Percentiles rank a stretch among this genome's conserved stretches.
Evolutionary conservation across 371 early-diverging fungal genomes (phyloP).

Genomic region (Mortierella sp.): DNA sequence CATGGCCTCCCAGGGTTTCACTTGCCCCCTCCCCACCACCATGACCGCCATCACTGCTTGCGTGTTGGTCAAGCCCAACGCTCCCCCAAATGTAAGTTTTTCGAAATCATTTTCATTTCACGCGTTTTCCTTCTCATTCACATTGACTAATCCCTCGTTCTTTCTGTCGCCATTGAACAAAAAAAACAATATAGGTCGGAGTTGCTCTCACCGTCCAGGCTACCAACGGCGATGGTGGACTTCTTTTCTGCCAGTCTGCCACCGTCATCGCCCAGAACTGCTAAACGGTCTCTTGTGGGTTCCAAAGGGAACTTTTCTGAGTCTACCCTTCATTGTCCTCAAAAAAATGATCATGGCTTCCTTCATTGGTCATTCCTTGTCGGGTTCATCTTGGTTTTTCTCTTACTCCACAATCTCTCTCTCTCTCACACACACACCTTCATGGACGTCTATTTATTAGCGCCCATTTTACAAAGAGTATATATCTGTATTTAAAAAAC

Average conservation of each 20-base stretch:
- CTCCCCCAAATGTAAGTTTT: constrained; percentile 31
- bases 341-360: not conserved
- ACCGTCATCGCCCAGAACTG: constrained; percentile 40
- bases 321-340: not conserved
- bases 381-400: not conserved
- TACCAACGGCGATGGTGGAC: constrained; percentile 38
- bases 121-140: not conserved
- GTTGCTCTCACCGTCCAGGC: constrained; percentile 36
- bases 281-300: constrained; percentile 12
- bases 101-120: not conserved
- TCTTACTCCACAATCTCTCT: not conserved
- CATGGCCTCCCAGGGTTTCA: constrained; percentile 25
- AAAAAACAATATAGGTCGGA: not conserved
- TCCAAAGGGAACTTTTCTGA: not conserved
- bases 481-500: constrained; percentile 8
- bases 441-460: not conserved
- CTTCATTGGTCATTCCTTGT: not conserved
- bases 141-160: not conserved
- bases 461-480: constrained; percentile 8
- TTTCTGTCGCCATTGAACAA: not conserved
- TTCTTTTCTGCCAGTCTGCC: constrained; percentile 49
- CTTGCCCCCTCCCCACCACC: constrained; percentile 45
- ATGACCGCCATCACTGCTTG: constrained; percentile 41
- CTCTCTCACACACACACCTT: not conserved
- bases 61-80: constrained; percentile 25